phyloP scores from a whole-genome alignment of 306 rosid species.

The Cicer bijugum region DNA sequence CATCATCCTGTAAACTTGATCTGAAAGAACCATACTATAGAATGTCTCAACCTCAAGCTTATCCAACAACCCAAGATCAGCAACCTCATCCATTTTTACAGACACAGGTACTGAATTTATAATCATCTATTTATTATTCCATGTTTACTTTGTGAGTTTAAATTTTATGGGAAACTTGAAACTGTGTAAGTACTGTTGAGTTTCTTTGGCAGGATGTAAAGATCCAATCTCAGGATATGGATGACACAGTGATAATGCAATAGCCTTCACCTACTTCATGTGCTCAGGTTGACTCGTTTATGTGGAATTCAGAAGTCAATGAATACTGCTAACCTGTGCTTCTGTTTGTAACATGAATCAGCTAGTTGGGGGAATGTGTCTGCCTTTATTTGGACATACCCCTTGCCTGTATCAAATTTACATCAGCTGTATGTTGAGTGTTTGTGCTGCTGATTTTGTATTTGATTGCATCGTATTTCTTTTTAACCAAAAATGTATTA shows the following conservation, averaged over 20 bases:
- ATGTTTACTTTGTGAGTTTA: background rate
- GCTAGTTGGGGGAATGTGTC: conserved; percentile 40
- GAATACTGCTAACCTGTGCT: conserved; percentile 27
- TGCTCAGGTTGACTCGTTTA: conserved; percentile 58
- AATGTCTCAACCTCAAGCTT: conserved; percentile 95
- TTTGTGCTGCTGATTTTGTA: conserved; percentile 37
- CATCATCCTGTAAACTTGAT: conserved; percentile 93
- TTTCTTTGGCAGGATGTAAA: conserved; percentile 56
- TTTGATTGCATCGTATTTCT: conserved; percentile 19
- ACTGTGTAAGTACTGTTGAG: background rate
- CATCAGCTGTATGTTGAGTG: conserved; percentile 18
- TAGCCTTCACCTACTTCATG: conserved; percentile 67
- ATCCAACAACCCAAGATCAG: conserved; percentile 77
- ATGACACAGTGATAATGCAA: conserved; percentile 64
- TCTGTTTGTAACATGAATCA: conserved; percentile 57
- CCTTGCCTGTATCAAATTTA: conserved; percentile 38
- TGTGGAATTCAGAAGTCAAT: conserved; percentile 47
- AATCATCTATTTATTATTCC: background rate
- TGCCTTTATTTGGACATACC: conserved; percentile 45
- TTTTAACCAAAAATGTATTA: conserved; percentile 20
- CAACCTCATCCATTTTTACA: conserved; percentile 64
- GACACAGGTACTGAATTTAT: conserved; percentile 60
- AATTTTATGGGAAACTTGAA: conserved; percentile 1
- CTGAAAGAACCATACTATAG: conserved; percentile 96
- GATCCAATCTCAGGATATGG: conserved; percentile 68